A percentile compares a stretch with the other conserved stretches of the same genome.
These are phyloP conservation scores for Piper longum DNA, from an alignment of 164 flowering plant species.

Conservation along the genomic window DNA sequence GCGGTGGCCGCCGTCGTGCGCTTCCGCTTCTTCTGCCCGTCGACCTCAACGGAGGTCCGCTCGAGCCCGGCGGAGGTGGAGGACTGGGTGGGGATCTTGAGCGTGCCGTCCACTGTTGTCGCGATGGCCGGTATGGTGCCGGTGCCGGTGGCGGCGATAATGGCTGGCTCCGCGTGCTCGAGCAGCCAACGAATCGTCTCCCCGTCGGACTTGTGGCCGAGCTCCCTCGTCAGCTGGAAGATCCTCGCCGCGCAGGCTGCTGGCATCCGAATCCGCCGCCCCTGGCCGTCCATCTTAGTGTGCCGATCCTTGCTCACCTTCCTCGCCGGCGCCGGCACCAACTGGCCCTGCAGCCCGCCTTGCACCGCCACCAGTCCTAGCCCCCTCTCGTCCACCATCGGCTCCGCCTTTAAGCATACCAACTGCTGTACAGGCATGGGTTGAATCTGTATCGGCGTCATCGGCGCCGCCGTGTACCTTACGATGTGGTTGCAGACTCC, in stretches of 20 bases:
- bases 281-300: too few species aligned
- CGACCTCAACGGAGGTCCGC: not conserved
- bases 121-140: conserved; percentile 11
- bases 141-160: conserved; percentile 72
- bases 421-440: conserved; percentile 2
- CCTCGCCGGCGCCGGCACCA: too few species aligned
- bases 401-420: conserved; percentile 7
- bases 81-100: too few species aligned
- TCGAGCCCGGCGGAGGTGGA: not conserved
- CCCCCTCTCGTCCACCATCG: conserved; percentile 47
- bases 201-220: too few species aligned
- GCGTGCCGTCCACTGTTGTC: too few species aligned
- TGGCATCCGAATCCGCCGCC: too few species aligned
- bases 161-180: conserved; percentile 64
- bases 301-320: too few species aligned
- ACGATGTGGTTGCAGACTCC: too few species aligned
- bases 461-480: not conserved
- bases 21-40: conserved; percentile 25
- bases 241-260: too few species aligned
- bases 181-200: conserved; percentile 66
- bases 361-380: conserved; percentile 70
- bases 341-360: conserved; percentile 10
- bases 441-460: not conserved
- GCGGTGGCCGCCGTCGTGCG: conserved; percentile 6
- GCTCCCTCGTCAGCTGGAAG: too few species aligned